Percentiles rank a stretch among this genome's conserved stretches.
phyloP scores from a whole-genome alignment of 2,329 filamentous ascomycete species.

The Geoglossum cookeanum region DNA sequence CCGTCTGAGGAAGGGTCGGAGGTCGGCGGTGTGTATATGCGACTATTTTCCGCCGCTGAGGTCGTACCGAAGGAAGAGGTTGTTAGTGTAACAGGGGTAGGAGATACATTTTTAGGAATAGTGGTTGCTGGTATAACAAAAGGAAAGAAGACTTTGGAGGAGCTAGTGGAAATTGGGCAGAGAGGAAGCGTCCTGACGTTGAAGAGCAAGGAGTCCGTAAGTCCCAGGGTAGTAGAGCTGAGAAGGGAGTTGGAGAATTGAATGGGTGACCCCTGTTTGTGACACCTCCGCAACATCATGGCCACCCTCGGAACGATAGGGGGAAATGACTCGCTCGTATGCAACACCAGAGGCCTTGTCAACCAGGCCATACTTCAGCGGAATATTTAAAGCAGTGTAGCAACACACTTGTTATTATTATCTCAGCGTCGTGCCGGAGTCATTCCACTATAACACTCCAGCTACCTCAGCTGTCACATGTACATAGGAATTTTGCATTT shows the following conservation, averaged over 20 bases:
- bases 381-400: not conserved
- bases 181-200: slow-evolving; percentile 62
- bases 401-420: not conserved
- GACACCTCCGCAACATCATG: not conserved
- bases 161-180: slow-evolving; percentile 64
- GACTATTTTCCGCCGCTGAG: slow-evolving; percentile 45
- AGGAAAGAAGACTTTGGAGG: slow-evolving; percentile 23
- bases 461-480: not conserved
- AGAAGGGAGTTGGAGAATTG: not conserved
- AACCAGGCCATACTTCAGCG: not conserved
- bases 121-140: slow-evolving; percentile 57
- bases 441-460: not conserved
- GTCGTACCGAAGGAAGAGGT: slow-evolving; percentile 41
- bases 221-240: slow-evolving; percentile 31
- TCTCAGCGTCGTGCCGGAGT: not conserved
- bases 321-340: not conserved
- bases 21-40: slow-evolving; percentile 68
- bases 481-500: not conserved
- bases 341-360: not conserved
- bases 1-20: slow-evolving; percentile 25
- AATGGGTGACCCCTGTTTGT: not conserved
- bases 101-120: slow-evolving; percentile 80
- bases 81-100: slow-evolving; percentile 82
- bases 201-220: slow-evolving; percentile 56
- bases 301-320: not conserved